Conservation (phyloP, 2,329 filamentous ascomycete genomes). For the Helminthosporium solani region DNA sequence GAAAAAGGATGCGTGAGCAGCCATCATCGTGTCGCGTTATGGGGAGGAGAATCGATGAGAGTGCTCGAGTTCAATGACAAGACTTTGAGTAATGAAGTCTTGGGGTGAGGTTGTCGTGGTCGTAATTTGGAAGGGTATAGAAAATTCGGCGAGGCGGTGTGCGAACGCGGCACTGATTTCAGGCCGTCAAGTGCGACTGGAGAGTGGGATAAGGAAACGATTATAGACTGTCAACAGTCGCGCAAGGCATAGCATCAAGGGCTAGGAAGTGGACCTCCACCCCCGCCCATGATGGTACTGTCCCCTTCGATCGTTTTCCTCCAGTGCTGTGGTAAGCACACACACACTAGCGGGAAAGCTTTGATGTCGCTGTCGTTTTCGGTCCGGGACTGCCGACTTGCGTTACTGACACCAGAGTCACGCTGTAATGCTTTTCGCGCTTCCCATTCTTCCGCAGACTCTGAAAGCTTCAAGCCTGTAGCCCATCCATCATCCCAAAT, state of each 20-base stretch:
- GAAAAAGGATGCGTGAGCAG: constrained; percentile 23
- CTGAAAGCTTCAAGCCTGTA: constrained; percentile 80
- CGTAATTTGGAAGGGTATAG: constrained; percentile 5
- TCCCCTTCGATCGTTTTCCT: constrained; percentile 94
- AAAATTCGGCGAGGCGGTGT: neutral
- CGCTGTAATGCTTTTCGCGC: constrained; percentile 72
- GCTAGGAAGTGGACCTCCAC: constrained; percentile 37
- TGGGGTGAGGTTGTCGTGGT: constrained; percentile 13
- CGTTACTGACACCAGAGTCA: constrained; percentile 90
- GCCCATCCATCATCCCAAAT: constrained; percentile 99
- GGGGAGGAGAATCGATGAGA: constrained; percentile 26
- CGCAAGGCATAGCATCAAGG: constrained; percentile 19
- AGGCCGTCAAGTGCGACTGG: constrained; percentile 9
- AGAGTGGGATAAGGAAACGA: constrained; percentile 21
- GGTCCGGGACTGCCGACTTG: constrained; percentile 51
- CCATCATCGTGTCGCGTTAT: constrained; percentile 40
- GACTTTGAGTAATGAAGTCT: constrained; percentile 13
- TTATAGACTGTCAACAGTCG: constrained; percentile 32
- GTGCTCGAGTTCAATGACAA: constrained; percentile 34
- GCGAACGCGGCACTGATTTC: constrained; percentile 5
- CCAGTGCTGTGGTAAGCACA: constrained; percentile 95
- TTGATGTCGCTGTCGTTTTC: constrained; percentile 76
- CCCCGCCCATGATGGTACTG: constrained; percentile 34
- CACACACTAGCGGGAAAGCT: constrained; percentile 94
- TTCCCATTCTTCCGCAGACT: constrained; percentile 88